A percentile compares a stretch with the other conserved stretches of the same genome.
phyloP scores from a whole-genome alignment of 2,329 filamentous ascomycete genomes.

The Aureobasidium melanogenum region DNA sequence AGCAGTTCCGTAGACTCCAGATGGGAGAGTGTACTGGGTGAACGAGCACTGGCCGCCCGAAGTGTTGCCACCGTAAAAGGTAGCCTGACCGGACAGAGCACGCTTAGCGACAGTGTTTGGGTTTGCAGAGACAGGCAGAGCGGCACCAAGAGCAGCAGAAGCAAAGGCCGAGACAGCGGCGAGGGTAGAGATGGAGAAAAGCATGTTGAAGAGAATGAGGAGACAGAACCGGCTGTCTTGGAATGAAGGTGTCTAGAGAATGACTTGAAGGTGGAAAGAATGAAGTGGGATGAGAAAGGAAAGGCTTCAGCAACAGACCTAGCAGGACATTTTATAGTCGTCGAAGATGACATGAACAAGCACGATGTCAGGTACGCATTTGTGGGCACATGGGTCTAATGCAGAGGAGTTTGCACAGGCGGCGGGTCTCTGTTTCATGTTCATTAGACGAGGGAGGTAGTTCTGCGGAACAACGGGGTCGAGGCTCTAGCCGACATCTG shows the following conservation, averaged over 20 bases:
- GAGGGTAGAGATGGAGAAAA: slow-evolving; percentile 15
- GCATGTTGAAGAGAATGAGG: slow-evolving; percentile 14
- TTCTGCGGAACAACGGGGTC: background rate
- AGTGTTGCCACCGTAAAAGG: slow-evolving; percentile 22
- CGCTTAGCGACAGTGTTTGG: slow-evolving; percentile 1
- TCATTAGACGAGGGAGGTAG: slow-evolving; percentile 9
- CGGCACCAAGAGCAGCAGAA: slow-evolving; percentile 13
- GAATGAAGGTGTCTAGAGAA: background rate
- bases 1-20: slow-evolving; percentile 52
- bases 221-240: slow-evolving; percentile 14
- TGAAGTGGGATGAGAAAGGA: background rate
- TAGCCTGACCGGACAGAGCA: slow-evolving; percentile 18
- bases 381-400: slow-evolving; percentile 2
- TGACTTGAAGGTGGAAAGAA: background rate
- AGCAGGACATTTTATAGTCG: slow-evolving; percentile 6
- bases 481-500: background rate
- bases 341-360: background rate
- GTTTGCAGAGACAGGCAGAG: slow-evolving; percentile 11
- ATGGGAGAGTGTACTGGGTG: slow-evolving; percentile 52
- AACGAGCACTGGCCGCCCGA: slow-evolving; percentile 52
- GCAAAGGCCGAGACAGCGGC: slow-evolving; percentile 14
- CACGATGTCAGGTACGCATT: background rate
- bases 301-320: background rate
- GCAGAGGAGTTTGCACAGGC: slow-evolving; percentile 7
- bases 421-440: slow-evolving; percentile 9